phyloP scores from a whole-genome alignment of 441 rosid species.

The Codiaeum variegatum region DNA sequence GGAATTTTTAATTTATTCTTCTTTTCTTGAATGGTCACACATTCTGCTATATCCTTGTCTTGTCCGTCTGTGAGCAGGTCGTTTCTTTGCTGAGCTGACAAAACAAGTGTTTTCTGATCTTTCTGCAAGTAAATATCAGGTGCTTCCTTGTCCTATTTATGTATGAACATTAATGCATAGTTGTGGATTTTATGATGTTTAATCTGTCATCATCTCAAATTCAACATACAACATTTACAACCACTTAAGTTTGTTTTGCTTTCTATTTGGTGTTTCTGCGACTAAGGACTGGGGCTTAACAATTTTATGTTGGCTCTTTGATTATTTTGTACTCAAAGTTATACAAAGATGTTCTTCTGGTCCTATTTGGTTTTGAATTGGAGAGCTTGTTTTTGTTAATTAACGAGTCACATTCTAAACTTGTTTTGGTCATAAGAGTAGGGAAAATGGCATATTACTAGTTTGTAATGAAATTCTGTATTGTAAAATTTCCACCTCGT shows the following conservation, averaged over 20 bases:
- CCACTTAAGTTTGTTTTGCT: background rate
- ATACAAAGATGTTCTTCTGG: background rate
- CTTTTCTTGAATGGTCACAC: constrained; percentile 4
- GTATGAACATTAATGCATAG: background rate
- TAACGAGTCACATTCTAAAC: background rate
- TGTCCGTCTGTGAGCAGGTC: constrained; percentile 50
- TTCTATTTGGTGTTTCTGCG: background rate
- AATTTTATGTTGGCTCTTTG: background rate
- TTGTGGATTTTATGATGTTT: background rate
- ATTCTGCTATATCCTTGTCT: background rate
- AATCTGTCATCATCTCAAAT: background rate
- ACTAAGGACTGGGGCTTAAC: background rate
- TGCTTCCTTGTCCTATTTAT: constrained; percentile 19
- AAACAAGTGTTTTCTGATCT: constrained; percentile 92
- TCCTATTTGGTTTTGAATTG: background rate
- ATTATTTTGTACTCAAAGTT: background rate
- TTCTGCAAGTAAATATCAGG: constrained; percentile 95
- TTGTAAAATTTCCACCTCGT: no score
- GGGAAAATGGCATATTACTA: background rate
- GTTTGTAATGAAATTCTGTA: background rate
- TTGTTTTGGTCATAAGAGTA: background rate
- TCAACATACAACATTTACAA: background rate
- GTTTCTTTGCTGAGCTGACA: constrained; percentile 92
- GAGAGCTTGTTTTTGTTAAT: background rate
- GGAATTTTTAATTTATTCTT: background rate